These are phyloP conservation scores for Aureobasidium sp. DNA, from an alignment of 2,329 filamentous ascomycete genomes.

Conservation along the genomic window DNA sequence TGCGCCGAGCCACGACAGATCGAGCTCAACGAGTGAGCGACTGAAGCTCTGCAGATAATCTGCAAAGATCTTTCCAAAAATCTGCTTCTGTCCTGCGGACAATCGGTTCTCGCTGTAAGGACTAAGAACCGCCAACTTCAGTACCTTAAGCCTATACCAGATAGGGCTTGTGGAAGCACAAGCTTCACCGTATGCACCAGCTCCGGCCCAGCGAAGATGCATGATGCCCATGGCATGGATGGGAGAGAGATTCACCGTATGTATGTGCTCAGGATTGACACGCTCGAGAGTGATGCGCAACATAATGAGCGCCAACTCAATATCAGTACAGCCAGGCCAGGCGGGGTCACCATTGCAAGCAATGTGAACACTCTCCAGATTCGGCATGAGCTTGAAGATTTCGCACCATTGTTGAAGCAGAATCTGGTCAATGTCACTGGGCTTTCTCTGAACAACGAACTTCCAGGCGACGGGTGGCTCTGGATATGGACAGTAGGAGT, in stretches of 20 bases:
- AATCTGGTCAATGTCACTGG: neutral
- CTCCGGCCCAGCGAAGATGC: slow-evolving; percentile 28
- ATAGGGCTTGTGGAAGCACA: slow-evolving; percentile 5
- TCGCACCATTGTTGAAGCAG: slow-evolving; percentile 19
- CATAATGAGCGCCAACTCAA: slow-evolving; percentile 23
- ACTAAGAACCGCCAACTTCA: slow-evolving; percentile 26
- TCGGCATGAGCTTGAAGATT: slow-evolving; percentile 21
- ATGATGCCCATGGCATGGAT: slow-evolving; percentile 28
- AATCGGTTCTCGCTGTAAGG: slow-evolving; percentile 20
- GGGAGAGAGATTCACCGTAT: slow-evolving; percentile 21
- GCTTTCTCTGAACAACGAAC: slow-evolving; percentile 5
- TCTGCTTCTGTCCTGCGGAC: slow-evolving; percentile 21
- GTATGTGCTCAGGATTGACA: slow-evolving; percentile 19
- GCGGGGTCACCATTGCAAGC: slow-evolving; percentile 23
- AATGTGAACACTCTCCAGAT: slow-evolving; percentile 20
- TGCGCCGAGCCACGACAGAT: slow-evolving; percentile 25
- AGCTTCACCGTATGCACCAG: slow-evolving; percentile 22
- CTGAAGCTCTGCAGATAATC: slow-evolving; percentile 28
- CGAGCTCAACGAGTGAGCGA: slow-evolving; percentile 22
- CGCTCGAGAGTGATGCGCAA: slow-evolving; percentile 26
- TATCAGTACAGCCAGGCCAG: slow-evolving; percentile 25
- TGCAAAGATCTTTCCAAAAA: slow-evolving; percentile 27
- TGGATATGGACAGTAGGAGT: neutral
- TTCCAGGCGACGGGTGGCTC: slow-evolving; percentile 11
- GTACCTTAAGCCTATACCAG: slow-evolving; percentile 24